Base-by-base conservation (phyloP, 352 stramenopile species). In the Globisporangium viniferum region DNA sequence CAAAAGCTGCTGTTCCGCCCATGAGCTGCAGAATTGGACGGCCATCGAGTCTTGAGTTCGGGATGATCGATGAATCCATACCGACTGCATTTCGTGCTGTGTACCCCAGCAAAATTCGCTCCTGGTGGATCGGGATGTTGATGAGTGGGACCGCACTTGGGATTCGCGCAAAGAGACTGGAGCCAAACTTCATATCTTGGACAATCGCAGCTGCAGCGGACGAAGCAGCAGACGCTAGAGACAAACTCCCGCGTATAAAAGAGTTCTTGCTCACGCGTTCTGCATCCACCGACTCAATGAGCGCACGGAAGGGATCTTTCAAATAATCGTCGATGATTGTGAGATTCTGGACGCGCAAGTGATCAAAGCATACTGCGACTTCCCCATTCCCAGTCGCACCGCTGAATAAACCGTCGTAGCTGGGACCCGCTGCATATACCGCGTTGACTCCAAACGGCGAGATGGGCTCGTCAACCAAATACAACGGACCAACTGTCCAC, bases 261-360 rank as follows among this genome's bases (percentile, higher is more conserved):
- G 69, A 90, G 70, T 70, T 92, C 72, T 73, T 76, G 68, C 64
- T 74, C 36, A 59, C 79, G 46, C 79, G 73, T 36, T 90, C 84
- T 12, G 83, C 74, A 73, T 92, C 84, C 24, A 92, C 84, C 0
- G 82, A 90, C 55, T 92, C 79, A 55, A 92, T 88, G 29, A 92
- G 64, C 20, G 75, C 81, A 6, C 81, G 79, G 49, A 92, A 80
- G 15, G 84, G 84, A 49, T 92, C 82, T 56, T 78, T 81, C 64
- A 88, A 82, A 44, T 88, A 90, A 22, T 83, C 85, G 51, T 91
- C 82, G 6, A 91, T 74, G 22, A 85, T 64, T 44, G 79, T 62
- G 53, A 90, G 62, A 58, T 86, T 91, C 51, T 67, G 63, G 5
- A 87, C 74, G 20, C 61, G 66, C 29, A 90, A 41, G 39, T 84